phyloP scores from a whole-genome alignment of 1,284 basidiomycete species.

The Papiliotrema laurentii region DNA sequence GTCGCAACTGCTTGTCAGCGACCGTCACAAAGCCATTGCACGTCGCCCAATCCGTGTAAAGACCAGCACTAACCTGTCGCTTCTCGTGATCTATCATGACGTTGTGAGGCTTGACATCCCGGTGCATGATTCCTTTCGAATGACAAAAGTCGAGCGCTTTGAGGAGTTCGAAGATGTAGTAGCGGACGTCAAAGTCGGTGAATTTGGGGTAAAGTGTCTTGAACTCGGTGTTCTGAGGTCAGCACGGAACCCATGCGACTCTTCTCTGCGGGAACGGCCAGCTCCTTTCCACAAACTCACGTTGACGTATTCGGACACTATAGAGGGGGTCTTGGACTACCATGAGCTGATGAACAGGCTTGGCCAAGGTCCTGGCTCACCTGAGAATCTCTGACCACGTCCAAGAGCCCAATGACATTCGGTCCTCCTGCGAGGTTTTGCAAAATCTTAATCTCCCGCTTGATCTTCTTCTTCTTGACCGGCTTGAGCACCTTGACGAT shows the following conservation, averaged over 20 bases:
- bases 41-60: too few relatives aligned
- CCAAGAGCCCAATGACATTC: constrained; percentile 76
- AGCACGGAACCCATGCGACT: not conserved
- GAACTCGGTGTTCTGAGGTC: constrained; percentile 78
- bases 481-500: constrained; percentile 99
- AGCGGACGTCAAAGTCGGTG: constrained; percentile 90
- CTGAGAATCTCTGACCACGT: constrained; percentile 84
- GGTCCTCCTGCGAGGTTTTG: constrained; percentile 96
- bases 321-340: constrained; percentile 88
- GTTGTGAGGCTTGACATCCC: constrained; percentile 98
- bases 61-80: constrained; percentile 73
- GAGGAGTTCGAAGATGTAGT: constrained; percentile 93
- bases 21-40: not conserved
- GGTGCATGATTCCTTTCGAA: constrained; percentile 98
- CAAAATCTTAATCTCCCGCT: constrained; percentile 97
- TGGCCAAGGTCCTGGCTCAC: constrained; percentile 22
- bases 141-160: constrained; percentile 98
- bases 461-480: constrained; percentile 99
- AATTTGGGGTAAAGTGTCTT: constrained; percentile 95
- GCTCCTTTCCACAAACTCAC: constrained; percentile 20
- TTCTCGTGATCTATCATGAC: constrained; percentile 99
- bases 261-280: not conserved
- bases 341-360: not conserved
- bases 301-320: constrained; percentile 98
- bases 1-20: constrained; percentile 60